A percentile compares a stretch with the other conserved stretches of the same genome.
These are phyloP conservation scores for Thraustochytrium striatum DNA, from an alignment of 352 stramenopile species.

Conservation along the genomic window DNA sequence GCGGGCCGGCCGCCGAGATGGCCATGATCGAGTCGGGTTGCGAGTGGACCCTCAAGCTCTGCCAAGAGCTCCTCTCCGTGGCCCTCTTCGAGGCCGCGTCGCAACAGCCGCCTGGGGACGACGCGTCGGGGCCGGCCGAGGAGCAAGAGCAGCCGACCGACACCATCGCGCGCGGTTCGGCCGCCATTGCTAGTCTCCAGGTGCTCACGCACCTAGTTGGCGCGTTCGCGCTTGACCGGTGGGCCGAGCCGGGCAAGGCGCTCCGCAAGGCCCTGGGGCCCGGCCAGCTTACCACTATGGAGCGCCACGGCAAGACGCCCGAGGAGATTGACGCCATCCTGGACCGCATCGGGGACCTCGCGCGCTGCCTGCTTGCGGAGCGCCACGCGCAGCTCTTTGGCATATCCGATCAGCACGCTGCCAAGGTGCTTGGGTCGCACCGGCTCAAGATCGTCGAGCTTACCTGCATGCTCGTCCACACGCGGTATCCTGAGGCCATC, in stretches of 20 bases:
- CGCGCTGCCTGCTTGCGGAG: not conserved
- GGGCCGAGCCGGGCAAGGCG: not conserved
- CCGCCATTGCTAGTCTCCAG: slow-evolving; percentile 18
- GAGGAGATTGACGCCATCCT: slow-evolving; percentile 21
- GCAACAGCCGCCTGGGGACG: not conserved
- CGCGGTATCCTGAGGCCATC: slow-evolving; percentile 15
- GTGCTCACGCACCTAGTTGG: slow-evolving; percentile 38
- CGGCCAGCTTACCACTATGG: not conserved
- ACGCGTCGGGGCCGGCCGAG: not conserved
- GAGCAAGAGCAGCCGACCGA: not conserved
- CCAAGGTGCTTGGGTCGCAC: slow-evolving; percentile 9
- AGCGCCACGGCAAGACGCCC: not conserved
- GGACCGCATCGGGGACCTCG: slow-evolving; percentile 20
- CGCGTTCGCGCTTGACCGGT: slow-evolving; percentile 38
- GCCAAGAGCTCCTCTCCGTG: slow-evolving; percentile 19
- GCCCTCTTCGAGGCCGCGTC: slow-evolving; percentile 3
- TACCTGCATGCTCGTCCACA: slow-evolving; percentile 33
- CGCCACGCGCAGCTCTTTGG: slow-evolving; percentile 27
- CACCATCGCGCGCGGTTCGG: slow-evolving; percentile 20
- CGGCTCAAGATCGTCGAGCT: slow-evolving; percentile 34
- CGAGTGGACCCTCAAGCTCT: slow-evolving; percentile 34
- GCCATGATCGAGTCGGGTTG: slow-evolving; percentile 37
- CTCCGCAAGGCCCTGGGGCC: not conserved
- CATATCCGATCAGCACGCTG: not conserved
- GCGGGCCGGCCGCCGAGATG: not conserved